Evolutionary conservation across 1,284 basidiomycete genomes (phyloP).

Genomic region (Pterulicium gracile): DNA sequence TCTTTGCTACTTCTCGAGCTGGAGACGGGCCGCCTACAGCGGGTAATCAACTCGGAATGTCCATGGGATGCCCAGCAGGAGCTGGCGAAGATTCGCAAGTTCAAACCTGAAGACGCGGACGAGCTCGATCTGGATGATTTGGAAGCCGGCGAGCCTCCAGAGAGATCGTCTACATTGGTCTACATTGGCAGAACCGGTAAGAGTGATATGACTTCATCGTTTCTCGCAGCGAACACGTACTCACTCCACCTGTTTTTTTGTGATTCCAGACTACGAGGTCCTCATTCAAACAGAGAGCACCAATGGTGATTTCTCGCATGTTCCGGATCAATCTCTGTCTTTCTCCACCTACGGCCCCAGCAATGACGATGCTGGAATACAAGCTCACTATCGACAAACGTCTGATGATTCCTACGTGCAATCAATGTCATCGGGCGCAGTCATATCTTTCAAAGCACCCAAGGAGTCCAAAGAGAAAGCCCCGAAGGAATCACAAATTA

Average conservation of each 20-base stretch:
- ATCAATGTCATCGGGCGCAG: conserved; percentile 62
- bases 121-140: conserved; percentile 59
- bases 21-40: conserved; percentile 74
- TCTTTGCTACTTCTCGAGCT: conserved; percentile 73
- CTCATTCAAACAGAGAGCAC: conserved; percentile 45
- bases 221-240: not conserved
- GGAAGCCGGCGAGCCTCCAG: conserved; percentile 40
- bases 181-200: conserved; percentile 76
- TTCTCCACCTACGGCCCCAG: conserved; percentile 83
- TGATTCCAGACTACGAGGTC: conserved; percentile 54
- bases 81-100: conserved; percentile 13
- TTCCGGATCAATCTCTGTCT: conserved; percentile 60
- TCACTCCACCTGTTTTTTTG: not conserved
- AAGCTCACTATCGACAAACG: conserved; percentile 57
- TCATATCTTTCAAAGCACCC: conserved; percentile 57
- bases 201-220: conserved; percentile 19
- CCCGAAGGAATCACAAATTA: conserved; percentile 25
- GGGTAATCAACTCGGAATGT: conserved; percentile 67
- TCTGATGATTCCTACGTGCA: conserved; percentile 73
- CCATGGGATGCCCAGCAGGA: conserved; percentile 64
- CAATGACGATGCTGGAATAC: conserved; percentile 57
- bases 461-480: conserved; percentile 9
- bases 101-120: conserved; percentile 22
- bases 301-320: conserved; percentile 21
- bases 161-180: conserved; percentile 43